These are phyloP conservation scores for Thalia dealbata DNA, from an alignment of 176 grass and related monocot species.

Conservation along the genomic window DNA sequence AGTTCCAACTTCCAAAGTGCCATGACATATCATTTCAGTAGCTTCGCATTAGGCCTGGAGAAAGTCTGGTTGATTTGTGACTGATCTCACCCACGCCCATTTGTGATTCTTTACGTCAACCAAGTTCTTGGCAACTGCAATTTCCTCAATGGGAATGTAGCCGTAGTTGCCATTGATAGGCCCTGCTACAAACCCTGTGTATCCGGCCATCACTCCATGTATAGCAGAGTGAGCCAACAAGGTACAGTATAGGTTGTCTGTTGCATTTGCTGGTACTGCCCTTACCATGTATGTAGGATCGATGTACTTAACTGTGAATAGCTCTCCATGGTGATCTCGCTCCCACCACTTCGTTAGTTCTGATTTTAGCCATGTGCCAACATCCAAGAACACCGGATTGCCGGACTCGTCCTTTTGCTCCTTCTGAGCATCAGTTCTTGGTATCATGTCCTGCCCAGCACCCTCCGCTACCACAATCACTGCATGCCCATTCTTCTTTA, in stretches of 20 bases:
- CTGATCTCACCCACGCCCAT: conserved; percentile 76
- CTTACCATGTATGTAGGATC: conserved; percentile 93
- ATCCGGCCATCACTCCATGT: conserved; percentile 72
- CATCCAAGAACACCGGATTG: conserved; percentile 57
- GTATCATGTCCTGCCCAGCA: conserved; percentile 69
- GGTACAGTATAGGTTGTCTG: conserved; percentile 68
- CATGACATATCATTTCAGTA: not conserved
- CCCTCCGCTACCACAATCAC: conserved; percentile 82
- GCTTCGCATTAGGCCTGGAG: not conserved
- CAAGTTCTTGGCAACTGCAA: conserved; percentile 52
- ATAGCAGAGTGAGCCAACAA: conserved; percentile 71
- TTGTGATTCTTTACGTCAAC: conserved; percentile 72
- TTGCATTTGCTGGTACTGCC: conserved; percentile 73
- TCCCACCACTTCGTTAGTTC: conserved; percentile 81
- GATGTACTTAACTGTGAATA: conserved; percentile 91
- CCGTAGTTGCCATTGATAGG: conserved; percentile 60
- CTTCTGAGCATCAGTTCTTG: conserved; percentile 38
- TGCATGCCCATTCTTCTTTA: conserved; percentile 60
- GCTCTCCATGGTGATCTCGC: conserved; percentile 35
- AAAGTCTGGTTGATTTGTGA: conserved; percentile 73
- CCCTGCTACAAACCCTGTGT: conserved; percentile 61
- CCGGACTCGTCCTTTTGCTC: conserved; percentile 61
- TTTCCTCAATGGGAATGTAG: conserved; percentile 70
- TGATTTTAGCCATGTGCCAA: conserved; percentile 55
- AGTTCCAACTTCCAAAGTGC: not conserved